Evolutionary conservation across 225 moss, liverwort and hornwort species (phyloP), one percentile per base, ranked within the genome.

Genomic region (Pseudisothecium myosuroides): DNA sequence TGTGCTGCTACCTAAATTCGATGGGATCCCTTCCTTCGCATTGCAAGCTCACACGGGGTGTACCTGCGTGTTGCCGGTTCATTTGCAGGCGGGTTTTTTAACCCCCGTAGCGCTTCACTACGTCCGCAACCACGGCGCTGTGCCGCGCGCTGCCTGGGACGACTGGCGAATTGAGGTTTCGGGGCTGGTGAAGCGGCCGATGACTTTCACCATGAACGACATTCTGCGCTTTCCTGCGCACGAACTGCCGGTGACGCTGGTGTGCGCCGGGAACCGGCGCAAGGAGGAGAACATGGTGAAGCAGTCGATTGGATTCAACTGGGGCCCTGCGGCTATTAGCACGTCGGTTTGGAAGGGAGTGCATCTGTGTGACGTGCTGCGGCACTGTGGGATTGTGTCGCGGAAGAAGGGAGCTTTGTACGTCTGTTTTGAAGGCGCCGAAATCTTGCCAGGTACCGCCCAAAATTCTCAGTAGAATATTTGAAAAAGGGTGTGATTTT

Each of bases 351-450:
- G 98, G 98, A 93, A 92, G 58, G 98, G 98, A 22, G 96, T 96
- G 47, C 92, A 93, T 27, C 90, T 99, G 22, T 85, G 93, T 86
- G 98, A 99, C 50, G 91, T 99, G 41, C 93, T 99, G 14, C 93
- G 93, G 13, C 93, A 95, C 49, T 97, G 97, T n/a, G 97, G 97
- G 5, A 88, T 96, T 6, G 47, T 83, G 71, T 93, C 96, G 47
- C 87, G 90, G 83, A 96, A 90, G 87, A 94, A 91, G 78, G 97
- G 98, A 41, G 97, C 96, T 45, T 92, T 80, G 9, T 95, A 92
- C 77, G 98, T 99, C 15, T 97, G 97, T 47, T 97, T 99, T 80
- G 98, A 99, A 88, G 98, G 98, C 36, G 97, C 96, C 34, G 98
- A 99, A 90, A 94, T 67, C 17, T 83, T 99, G 88, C 96, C 92